Percentiles rank a stretch among this genome's conserved stretches.
phyloP scores from a whole-genome alignment of 108 stramenopile species.

The Cyclotella kingstonii region DNA sequence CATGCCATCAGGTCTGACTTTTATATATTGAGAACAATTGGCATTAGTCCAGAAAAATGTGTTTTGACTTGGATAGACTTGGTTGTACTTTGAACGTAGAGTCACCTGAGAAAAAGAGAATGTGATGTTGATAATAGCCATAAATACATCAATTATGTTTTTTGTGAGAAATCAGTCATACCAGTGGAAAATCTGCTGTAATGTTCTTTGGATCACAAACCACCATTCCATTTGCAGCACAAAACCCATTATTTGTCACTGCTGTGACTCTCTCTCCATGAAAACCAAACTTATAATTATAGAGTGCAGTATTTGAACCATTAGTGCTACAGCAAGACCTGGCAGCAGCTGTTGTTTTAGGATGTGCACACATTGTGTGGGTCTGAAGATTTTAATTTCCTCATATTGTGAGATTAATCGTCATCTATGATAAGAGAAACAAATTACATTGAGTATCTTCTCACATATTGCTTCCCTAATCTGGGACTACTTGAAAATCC shows the following conservation, averaged over 20 bases:
- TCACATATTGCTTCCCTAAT: constrained; percentile 1
- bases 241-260: constrained; percentile 2
- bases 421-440: too few species aligned
- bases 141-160: neutral
- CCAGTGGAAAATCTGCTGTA: too few species aligned
- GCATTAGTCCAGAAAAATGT: neutral
- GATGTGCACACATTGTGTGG: constrained; percentile 8
- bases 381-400: neutral
- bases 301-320: constrained; percentile 1
- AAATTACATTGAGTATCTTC: too few species aligned
- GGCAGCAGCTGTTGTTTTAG: neutral
- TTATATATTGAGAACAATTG: constrained; percentile 8
- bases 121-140: neutral
- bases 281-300: neutral
- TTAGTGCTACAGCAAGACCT: constrained; percentile 1
- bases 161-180: too few species aligned
- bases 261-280: constrained; percentile 4
- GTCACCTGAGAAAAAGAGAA: too few species aligned
- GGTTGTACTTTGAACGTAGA: neutral
- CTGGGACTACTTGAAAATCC: neutral
- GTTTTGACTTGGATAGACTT: neutral
- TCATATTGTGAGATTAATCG: neutral
- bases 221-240: neutral
- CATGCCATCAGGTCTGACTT: constrained; percentile 30
- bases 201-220: neutral